Conservation (phyloP, 2,329 filamentous ascomycete species). For the Aspergillus costaricaensis region DNA sequence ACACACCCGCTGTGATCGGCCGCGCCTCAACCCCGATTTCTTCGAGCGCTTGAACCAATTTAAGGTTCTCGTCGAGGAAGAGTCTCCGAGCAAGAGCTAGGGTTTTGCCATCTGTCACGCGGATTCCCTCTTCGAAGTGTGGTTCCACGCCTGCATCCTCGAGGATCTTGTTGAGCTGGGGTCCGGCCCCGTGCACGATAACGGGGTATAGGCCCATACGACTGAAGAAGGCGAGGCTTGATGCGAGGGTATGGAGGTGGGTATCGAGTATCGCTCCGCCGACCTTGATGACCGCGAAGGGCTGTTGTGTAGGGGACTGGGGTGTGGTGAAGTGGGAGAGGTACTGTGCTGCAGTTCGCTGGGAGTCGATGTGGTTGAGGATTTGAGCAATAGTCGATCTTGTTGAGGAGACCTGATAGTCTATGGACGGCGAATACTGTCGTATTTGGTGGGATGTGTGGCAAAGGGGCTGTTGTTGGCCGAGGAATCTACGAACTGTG, state of each 20-base stretch:
- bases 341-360: slow-evolving; percentile 95
- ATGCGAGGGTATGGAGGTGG: slow-evolving; percentile 86
- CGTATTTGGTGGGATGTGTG: slow-evolving; percentile 23
- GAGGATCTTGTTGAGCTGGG: slow-evolving; percentile 88
- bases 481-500: background rate
- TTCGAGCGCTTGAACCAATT: slow-evolving; percentile 86
- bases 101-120: slow-evolving; percentile 94
- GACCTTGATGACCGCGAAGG: slow-evolving; percentile 98
- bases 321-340: slow-evolving; percentile 89
- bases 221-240: slow-evolving; percentile 86
- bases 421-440: slow-evolving; percentile 48
- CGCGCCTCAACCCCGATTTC: slow-evolving; percentile 84
- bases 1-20: slow-evolving; percentile 85
- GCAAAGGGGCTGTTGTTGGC: background rate
- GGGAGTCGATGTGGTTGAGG: slow-evolving; percentile 92
- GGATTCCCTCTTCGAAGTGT: slow-evolving; percentile 92
- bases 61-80: slow-evolving; percentile 93
- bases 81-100: slow-evolving; percentile 85
- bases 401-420: slow-evolving; percentile 59
- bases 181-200: slow-evolving; percentile 91
- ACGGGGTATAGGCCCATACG: slow-evolving; percentile 93
- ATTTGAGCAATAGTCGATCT: slow-evolving; percentile 84
- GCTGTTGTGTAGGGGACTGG: slow-evolving; percentile 74
- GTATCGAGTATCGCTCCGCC: slow-evolving; percentile 94
- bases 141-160: slow-evolving; percentile 90